Evolutionary conservation across 176 grass and related monocot species (phyloP).

Genomic region (Oryza coarctata): DNA sequence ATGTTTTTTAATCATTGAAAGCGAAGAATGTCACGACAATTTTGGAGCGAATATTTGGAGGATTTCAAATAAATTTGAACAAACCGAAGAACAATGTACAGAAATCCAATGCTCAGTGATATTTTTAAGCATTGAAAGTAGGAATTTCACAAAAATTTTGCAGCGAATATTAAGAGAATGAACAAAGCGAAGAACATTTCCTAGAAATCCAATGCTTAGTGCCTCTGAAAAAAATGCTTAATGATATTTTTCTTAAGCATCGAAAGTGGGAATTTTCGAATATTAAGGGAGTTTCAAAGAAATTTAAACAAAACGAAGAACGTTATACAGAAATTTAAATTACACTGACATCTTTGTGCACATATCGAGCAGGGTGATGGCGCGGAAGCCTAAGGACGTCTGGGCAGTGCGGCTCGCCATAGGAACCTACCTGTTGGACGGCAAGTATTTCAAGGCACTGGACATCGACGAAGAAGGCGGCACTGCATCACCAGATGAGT

Average conservation of each 20-base stretch:
- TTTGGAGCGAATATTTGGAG: neutral
- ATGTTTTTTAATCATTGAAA: too few species aligned
- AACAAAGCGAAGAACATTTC: too few species aligned
- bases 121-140: neutral
- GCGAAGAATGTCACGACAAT: neutral
- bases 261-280: too few species aligned
- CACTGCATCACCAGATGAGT: neutral
- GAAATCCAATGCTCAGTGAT: neutral
- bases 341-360: neutral
- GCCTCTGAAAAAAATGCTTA: neutral
- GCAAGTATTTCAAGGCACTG: constrained; percentile 71
- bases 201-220: too few species aligned
- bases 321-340: neutral
- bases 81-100: too few species aligned
- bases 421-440: constrained; percentile 67
- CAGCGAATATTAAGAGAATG: too few species aligned
- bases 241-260: neutral
- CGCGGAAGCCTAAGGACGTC: constrained; percentile 83
- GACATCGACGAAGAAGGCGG: constrained; percentile 38
- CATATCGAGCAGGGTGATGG: constrained; percentile 50
- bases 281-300: neutral
- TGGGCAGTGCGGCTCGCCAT: constrained; percentile 83
- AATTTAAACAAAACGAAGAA: neutral
- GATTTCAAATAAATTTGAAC: too few species aligned
- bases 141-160: too few species aligned